Evolutionary conservation across 108 stramenopile species (phyloP), one percentile per base, ranked within the genome.

Genomic region (Licmophora abbreviata): DNA sequence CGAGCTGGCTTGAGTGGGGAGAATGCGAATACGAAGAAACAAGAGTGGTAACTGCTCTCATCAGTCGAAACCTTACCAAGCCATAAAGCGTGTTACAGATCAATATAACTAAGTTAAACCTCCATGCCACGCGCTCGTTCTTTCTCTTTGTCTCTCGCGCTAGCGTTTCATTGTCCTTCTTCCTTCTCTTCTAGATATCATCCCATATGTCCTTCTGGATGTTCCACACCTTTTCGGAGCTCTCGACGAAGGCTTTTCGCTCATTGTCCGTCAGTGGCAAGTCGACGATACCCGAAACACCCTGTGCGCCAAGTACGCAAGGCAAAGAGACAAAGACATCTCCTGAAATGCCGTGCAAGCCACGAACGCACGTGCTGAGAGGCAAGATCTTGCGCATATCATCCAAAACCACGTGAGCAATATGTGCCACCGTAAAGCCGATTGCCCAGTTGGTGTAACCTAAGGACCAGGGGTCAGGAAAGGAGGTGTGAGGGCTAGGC

Each of bases 401-500:
- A 40, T 69, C 34, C 34, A 79, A 23, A 4, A 73, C 56, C 6
- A 48, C 61, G 25, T 67, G 48, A 10, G 54, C 72, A 34, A 79
- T 71, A 33, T 61, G 44, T 0, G 72, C 65, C 11, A 27, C 44
- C 2, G 72, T 58, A 17, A 79, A 29, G 12, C 63, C 64, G 34
- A 69, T 60, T 3, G 66, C 61, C 61, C 63, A 74, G 43, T 70
- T 74, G 22, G 77, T 79, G 44, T 69, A 74, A 25, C 77, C n/a
- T n/a, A n/a, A n/a, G n/a, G n/a, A n/a, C n/a, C n/a, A n/a, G n/a
- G n/a, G n/a, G n/a, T n/a, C n/a, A n/a, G n/a, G n/a, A n/a, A n/a
- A n/a, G n/a, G n/a, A n/a, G n/a, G n/a, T n/a, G n/a, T n/a, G n/a
- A n/a, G n/a, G n/a, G n/a, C n/a, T n/a, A n/a, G n/a, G n/a, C n/a